Conservation (phyloP, 108 stramenopile species). For the Cyclotella distinguenda region DNA sequence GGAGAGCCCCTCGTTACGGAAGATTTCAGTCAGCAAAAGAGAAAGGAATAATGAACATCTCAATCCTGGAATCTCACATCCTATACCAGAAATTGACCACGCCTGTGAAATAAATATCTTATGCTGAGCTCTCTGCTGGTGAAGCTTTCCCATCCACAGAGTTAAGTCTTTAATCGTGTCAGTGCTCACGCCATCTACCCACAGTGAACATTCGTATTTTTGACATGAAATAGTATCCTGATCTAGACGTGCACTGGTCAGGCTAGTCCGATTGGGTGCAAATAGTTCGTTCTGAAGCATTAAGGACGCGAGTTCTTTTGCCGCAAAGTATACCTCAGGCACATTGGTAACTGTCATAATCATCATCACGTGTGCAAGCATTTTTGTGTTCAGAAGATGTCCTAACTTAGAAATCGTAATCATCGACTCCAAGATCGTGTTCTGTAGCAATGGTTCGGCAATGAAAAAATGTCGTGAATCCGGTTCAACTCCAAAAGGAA, state of each 20-base stretch:
- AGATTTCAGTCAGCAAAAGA: slow-evolving; percentile 21
- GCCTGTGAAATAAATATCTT: slow-evolving; percentile 40
- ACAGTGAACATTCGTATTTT: slow-evolving; percentile 39
- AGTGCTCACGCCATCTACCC: slow-evolving; percentile 44
- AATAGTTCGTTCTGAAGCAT: slow-evolving; percentile 38
- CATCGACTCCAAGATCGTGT: slow-evolving; percentile 39
- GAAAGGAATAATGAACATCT: slow-evolving; percentile 42
- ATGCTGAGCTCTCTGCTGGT: slow-evolving; percentile 32
- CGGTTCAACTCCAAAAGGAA: slow-evolving; percentile 38
- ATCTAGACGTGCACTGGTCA: not conserved
- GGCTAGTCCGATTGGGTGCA: not conserved
- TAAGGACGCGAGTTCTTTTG: slow-evolving; percentile 31
- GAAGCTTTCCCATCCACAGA: slow-evolving; percentile 13
- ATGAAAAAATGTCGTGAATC: slow-evolving; percentile 19
- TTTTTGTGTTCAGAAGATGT: slow-evolving; percentile 19
- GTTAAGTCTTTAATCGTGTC: slow-evolving; percentile 25
- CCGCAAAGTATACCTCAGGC: slow-evolving; percentile 30
- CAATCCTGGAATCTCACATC: slow-evolving; percentile 25
- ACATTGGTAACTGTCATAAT: slow-evolving; percentile 18
- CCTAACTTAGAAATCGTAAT: slow-evolving; percentile 11
- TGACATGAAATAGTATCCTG: slow-evolving; percentile 8
- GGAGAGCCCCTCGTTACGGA: not conserved
- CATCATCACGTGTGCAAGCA: slow-evolving; percentile 26
- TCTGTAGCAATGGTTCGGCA: slow-evolving; percentile 34
- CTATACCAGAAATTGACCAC: slow-evolving; percentile 12